These are phyloP conservation scores for Coemansia pectinata DNA, from an alignment of 192 early-diverging fungal species.

Conservation along the genomic window DNA sequence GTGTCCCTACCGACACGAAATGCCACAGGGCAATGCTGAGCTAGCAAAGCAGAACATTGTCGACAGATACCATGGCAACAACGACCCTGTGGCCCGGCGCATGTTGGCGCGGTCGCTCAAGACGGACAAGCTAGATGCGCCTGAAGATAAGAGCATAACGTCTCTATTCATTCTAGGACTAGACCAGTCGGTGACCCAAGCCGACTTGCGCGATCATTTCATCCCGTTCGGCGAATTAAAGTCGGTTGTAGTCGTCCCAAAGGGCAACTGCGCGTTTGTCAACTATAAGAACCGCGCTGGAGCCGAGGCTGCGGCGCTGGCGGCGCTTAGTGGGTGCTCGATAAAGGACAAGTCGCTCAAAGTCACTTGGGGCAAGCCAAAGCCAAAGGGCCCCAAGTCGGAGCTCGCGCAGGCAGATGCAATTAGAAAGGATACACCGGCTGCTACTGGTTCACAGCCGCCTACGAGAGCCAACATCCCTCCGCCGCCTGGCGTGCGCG, in stretches of 20 bases:
- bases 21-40: slow-evolving; percentile 78
- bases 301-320: slow-evolving; percentile 84
- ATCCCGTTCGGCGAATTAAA: slow-evolving; percentile 87
- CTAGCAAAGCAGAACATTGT: slow-evolving; percentile 90
- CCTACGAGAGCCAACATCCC: slow-evolving; percentile 22
- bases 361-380: slow-evolving; percentile 84
- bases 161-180: slow-evolving; percentile 86
- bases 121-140: slow-evolving; percentile 57
- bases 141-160: slow-evolving; percentile 80
- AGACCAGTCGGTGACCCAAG: slow-evolving; percentile 67
- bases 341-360: slow-evolving; percentile 71
- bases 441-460: slow-evolving; percentile 17
- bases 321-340: slow-evolving; percentile 67
- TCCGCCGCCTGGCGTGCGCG: slow-evolving; percentile 23
- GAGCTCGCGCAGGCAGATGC: slow-evolving; percentile 32
- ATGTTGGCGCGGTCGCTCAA: slow-evolving; percentile 66
- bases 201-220: slow-evolving; percentile 72
- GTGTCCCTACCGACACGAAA: slow-evolving; percentile 96
- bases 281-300: slow-evolving; percentile 78
- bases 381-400: slow-evolving; percentile 67
- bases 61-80: slow-evolving; percentile 91
- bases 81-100: slow-evolving; percentile 92
- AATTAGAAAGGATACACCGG: background rate
- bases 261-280: slow-evolving; percentile 86
- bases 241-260: slow-evolving; percentile 77